Evolutionary conservation across 352 stramenopile species (phyloP), one percentile per base, ranked within the genome.

Genomic region (Thalassiosira hispida): DNA sequence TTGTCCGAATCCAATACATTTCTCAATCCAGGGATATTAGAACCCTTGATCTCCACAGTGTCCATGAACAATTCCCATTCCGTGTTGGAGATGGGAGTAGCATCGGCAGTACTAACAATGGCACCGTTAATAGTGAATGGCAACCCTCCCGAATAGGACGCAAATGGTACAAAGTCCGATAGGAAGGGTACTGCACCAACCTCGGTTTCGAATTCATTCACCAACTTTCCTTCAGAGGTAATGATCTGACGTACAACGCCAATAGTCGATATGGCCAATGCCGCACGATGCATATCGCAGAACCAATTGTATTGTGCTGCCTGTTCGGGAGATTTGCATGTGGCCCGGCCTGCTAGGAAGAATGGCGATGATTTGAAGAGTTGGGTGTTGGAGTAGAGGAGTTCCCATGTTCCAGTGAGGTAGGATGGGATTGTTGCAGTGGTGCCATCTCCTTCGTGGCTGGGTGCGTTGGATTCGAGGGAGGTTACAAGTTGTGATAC

Each of bases 281-380:
- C 90, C 27, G 73, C 73, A 29, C 88, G 84, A 73, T 94, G 88
- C 88, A 93, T 91, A n/a, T 93, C 76, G 83, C 90, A 94, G 49
- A 94, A 94, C 89, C 87, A 94, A 66, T 90, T 69, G 65, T 92
- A 94, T 71, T 88, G 84, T 31, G 83, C 16, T 3, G 79, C 86
- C 57, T 92, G 64, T 2, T 84, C 73, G 11, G 57, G 12, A 9
- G 83, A 91, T 38, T 73, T 77, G 67, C 90, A 94, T 11, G 89
- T 85, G n/a, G 87, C 76, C 18, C 88, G 72, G 31, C 81, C 87
- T 3, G 90, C 87, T 62, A 93, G 88, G 73, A 93, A 94, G 69
- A 94, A 94, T 12, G 90, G 90, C 3, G 66, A 86, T n/a, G 84
- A 92, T 29, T 88, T 75, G 72, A 94, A 94, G 16, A 94, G 61